Base-by-base conservation (phyloP, 129 eudicot genomes). In the Tagetes patula region DNA sequence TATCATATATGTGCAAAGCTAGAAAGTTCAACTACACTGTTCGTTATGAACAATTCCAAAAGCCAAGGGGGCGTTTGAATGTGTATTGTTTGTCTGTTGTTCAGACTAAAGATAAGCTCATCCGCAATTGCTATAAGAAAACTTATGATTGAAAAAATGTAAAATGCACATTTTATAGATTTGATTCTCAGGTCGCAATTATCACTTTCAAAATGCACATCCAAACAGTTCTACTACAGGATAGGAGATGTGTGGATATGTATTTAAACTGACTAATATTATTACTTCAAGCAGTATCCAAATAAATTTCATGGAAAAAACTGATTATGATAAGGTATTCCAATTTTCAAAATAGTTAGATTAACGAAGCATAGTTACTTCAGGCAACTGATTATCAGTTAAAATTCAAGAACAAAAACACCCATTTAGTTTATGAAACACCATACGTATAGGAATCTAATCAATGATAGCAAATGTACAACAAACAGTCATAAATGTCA, bases 381-480 rank as follows among this genome's bases (percentile, higher is more conserved):
- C 59, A 53, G 59, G 20, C 13, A 53, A 53, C 32, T 53, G 59
- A 53, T 53, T 53, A 14, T 14, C 59, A 53, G 59, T n/a, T 53
- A 1, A 13, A 1, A n/a, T 12, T 1, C 43, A 20, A 27, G 40
- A 45, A 36, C 65, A 4, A 50, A 58, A 33, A 32, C 33, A 12
- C 45, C 79, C 30, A 52, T 66, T 65, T 65, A 30, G 7, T 54
- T 63, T 73, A 27, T 61, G 60, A 46, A 73, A 61, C 31, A 41
- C 55, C 49, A 6, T 20, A 72, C 34, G 8, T 3, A 64, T 45
- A 6, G 39, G 7, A 45, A 32, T n/a, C 11, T 32, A 72, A 55
- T 42, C 12, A 54, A 60, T 20, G 48, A 55, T 31, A 68, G 8
- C 48, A 43, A 1, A n/a, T 40, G 65, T 38, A 36, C 1, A 65